Evolutionary conservation across 495 filamentous ascomycete genomes (phyloP).

Genomic region (Neurospora intermedia): DNA sequence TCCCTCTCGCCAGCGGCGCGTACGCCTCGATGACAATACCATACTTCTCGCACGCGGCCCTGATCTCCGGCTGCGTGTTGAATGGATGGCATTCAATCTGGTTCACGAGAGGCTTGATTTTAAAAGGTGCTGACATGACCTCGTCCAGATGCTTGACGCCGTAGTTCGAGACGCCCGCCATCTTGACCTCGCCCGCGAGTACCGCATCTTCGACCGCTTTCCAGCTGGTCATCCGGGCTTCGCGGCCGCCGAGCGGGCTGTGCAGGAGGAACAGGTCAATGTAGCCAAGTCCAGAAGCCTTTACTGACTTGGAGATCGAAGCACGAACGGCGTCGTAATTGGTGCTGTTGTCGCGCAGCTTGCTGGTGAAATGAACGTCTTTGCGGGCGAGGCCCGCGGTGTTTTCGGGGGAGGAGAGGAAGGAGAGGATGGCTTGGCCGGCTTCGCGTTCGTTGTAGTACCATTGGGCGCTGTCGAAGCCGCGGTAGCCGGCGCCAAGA

Average conservation of each 20-base stretch:
- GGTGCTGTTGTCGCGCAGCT: slow-evolving; percentile 44
- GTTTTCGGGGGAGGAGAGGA: slow-evolving; percentile 31
- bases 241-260: slow-evolving; percentile 51
- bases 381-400: slow-evolving; percentile 37
- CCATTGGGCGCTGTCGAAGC: slow-evolving; percentile 53
- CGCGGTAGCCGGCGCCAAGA: slow-evolving; percentile 33
- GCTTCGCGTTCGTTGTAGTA: slow-evolving; percentile 54
- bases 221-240: slow-evolving; percentile 51
- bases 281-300: slow-evolving; percentile 47
- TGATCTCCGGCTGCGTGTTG: slow-evolving; percentile 49
- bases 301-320: slow-evolving; percentile 45
- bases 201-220: slow-evolving; percentile 56
- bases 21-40: slow-evolving; percentile 54
- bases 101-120: slow-evolving; percentile 42
- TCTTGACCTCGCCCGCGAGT: slow-evolving; percentile 46
- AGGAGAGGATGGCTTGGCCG: slow-evolving; percentile 45
- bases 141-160: slow-evolving; percentile 37
- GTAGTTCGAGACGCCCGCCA: slow-evolving; percentile 57
- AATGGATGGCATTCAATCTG: slow-evolving; percentile 65
- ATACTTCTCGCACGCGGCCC: slow-evolving; percentile 41
- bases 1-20: slow-evolving; percentile 48
- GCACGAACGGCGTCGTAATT: slow-evolving; percentile 46
- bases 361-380: slow-evolving; percentile 59
- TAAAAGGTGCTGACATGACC: too few species aligned
- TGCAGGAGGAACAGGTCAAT: slow-evolving; percentile 65